Percentiles rank a stretch among this genome's conserved stretches.
Evolutionary conservation across 176 grass and related monocot genomes (phyloP).

Genomic region (Guadua angustifolia): DNA sequence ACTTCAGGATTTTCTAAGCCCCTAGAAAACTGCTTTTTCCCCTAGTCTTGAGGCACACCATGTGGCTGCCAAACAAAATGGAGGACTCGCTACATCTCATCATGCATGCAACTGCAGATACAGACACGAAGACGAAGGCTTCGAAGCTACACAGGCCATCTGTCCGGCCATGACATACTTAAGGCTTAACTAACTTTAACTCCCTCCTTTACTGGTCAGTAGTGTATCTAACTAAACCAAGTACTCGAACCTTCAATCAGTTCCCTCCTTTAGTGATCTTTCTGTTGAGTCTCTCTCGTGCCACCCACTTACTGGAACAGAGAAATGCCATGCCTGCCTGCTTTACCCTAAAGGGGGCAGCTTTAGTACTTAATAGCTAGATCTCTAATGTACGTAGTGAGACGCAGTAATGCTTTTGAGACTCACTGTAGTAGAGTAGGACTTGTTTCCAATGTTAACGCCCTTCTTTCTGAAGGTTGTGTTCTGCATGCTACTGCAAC

Average conservation of each 20-base stretch:
- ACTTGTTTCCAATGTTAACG: neutral
- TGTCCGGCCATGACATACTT: conserved; percentile 11
- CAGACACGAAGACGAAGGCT: conserved; percentile 25
- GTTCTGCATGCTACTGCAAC: neutral
- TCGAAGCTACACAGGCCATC: conserved; percentile 49
- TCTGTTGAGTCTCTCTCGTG: conserved; percentile 4
- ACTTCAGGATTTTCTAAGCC: too few species aligned
- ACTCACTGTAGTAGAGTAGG: neutral
- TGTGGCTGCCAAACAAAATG: conserved; percentile 34
- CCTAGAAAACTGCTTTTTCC: neutral
- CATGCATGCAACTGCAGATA: conserved; percentile 9
- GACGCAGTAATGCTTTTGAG: conserved; percentile 4
- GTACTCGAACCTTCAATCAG: neutral
- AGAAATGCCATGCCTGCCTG: neutral
- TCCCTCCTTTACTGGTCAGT: neutral
- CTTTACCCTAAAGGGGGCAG: conserved; percentile 30
- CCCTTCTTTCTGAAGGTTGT: conserved; percentile 39
- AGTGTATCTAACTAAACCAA: neutral
- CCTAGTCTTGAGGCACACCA: conserved; percentile 40
- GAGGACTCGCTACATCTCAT: conserved; percentile 20
- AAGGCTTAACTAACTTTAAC: conserved; percentile 34
- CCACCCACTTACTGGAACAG: conserved; percentile 36
- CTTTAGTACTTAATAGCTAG: conserved; percentile 26
- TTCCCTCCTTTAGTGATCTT: too few species aligned
- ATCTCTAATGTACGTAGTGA: neutral